A percentile compares a stretch with the other conserved stretches of the same genome.
Conservation (phyloP, 192 early-diverging fungal genomes). For the Thamnidium elegans region DNA sequence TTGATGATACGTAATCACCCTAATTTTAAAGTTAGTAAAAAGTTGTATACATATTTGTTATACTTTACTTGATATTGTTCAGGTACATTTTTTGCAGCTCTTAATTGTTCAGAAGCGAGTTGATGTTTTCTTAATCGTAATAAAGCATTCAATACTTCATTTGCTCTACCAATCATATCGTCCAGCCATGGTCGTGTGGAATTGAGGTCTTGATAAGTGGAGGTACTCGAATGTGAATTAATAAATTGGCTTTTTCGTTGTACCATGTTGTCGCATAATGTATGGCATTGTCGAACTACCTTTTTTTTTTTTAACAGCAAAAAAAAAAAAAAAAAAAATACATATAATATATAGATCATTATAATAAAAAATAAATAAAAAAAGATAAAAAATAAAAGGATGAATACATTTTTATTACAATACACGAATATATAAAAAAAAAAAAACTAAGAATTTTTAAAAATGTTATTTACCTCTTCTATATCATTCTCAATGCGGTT, state of each 20-base stretch:
- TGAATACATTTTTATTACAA: neutral
- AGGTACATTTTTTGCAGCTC: neutral
- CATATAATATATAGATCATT: too few species aligned
- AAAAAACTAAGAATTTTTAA: too few species aligned
- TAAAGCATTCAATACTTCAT: slow-evolving; percentile 23
- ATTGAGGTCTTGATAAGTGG: neutral
- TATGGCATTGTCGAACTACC: slow-evolving; percentile 23
- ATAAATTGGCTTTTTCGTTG: slow-evolving; percentile 12
- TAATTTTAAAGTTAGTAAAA: neutral
- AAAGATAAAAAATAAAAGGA: neutral
- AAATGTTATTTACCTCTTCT: slow-evolving; percentile 13
- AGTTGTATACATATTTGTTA: neutral
- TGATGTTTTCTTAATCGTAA: slow-evolving; percentile 23
- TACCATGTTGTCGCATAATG: slow-evolving; percentile 23
- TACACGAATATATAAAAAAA: neutral
- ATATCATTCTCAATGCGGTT: slow-evolving; percentile 13
- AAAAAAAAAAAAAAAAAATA: neutral
- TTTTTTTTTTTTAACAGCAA: neutral
- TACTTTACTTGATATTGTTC: neutral
- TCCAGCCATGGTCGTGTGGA: slow-evolving; percentile 23
- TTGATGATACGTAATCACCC: neutral
- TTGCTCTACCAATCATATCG: slow-evolving; percentile 30
- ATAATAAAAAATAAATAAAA: neutral
- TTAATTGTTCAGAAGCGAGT: slow-evolving; percentile 15
- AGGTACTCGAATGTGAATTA: slow-evolving; percentile 4